These are phyloP conservation scores for Alternaria gansuensis DNA, from an alignment of 2,329 filamentous ascomycete genomes.

Conservation along the genomic window DNA sequence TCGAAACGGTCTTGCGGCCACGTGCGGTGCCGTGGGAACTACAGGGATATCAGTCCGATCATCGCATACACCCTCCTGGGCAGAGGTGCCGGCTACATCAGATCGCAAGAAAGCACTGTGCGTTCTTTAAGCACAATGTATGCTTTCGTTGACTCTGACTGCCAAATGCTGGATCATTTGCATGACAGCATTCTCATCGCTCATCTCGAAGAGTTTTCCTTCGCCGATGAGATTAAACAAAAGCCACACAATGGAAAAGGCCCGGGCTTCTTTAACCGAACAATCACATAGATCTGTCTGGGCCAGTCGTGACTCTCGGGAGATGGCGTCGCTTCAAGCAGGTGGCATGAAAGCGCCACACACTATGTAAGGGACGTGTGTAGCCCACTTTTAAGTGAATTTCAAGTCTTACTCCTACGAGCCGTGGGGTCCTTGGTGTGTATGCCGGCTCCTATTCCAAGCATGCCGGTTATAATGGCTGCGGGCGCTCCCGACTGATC, in stretches of 20 bases:
- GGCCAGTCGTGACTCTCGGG: constrained; percentile 11
- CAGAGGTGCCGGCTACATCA: neutral
- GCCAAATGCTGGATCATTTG: neutral
- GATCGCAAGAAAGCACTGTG: neutral
- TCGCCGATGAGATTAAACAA: neutral
- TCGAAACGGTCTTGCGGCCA: constrained; percentile 18
- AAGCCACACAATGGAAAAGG: constrained; percentile 2
- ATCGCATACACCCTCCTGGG: neutral
- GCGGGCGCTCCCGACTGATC: constrained; percentile 16
- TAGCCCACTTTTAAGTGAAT: constrained; percentile 12
- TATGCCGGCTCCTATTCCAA: constrained; percentile 9
- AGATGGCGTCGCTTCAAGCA: constrained; percentile 15
- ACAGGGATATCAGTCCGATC: neutral
- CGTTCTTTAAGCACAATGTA: neutral
- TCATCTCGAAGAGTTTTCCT: neutral
- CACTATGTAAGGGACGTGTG: constrained; percentile 16
- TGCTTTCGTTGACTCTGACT: neutral
- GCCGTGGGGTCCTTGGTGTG: constrained; percentile 8
- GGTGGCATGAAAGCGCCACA: constrained; percentile 11
- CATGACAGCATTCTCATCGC: neutral
- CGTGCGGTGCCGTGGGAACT: constrained; percentile 12
- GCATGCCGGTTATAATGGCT: constrained; percentile 19
- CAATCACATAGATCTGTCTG: neutral
- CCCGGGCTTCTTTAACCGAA: neutral
- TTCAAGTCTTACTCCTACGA: constrained; percentile 14